Conservation (phyloP, 345 rosid species). For the Camelina sativa region DNA sequence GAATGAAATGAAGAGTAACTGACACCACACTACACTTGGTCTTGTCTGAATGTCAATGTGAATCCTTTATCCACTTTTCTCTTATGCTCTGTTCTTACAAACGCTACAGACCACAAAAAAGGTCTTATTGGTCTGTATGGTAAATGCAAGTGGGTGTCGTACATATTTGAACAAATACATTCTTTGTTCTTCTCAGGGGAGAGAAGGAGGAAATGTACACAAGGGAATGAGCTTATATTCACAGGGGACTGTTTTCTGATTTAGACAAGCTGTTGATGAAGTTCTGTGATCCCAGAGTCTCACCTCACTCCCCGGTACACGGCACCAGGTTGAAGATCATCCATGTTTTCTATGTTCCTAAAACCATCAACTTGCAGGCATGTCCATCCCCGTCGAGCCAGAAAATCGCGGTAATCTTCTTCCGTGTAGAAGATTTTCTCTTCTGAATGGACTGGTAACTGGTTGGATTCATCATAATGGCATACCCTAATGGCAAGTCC, state of each 20-base stretch:
- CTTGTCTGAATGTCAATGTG: constrained; percentile 6
- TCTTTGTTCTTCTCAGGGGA: constrained; percentile 11
- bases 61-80: background rate
- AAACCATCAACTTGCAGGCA: constrained; percentile 85
- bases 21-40: background rate
- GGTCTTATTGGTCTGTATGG: background rate
- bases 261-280: constrained; percentile 4
- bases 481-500: constrained; percentile 85
- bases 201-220: constrained; percentile 24
- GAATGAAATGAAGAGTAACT: constrained; percentile 61
- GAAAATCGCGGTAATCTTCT: constrained; percentile 88
- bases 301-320: constrained; percentile 77
- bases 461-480: constrained; percentile 83
- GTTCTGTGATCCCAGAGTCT: constrained; percentile 31
- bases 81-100: constrained; percentile 5
- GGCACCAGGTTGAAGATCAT: constrained; percentile 83
- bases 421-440: constrained; percentile 87
- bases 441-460: constrained; percentile 80
- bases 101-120: constrained; percentile 4
- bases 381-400: constrained; percentile 70
- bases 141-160: background rate
- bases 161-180: constrained; percentile 29
- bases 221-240: background rate
- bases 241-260: constrained; percentile 13
- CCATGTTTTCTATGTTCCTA: constrained; percentile 82